Evolutionary conservation across 306 rosid species (phyloP), one percentile per base, ranked within the genome.

Genomic region (Begonia masoniana): DNA sequence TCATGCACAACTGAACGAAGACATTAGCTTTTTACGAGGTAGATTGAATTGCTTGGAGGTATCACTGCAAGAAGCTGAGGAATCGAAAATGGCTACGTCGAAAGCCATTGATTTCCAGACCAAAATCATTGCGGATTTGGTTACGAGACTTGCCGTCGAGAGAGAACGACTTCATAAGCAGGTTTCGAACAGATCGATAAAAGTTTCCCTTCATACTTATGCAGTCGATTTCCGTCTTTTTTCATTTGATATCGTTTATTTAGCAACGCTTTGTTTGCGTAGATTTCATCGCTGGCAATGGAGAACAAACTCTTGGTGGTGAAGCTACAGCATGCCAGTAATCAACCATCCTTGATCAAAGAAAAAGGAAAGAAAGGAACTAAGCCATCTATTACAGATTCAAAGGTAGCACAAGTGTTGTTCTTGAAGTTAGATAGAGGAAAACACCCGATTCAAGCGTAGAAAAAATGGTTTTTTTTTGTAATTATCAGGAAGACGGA

Each of bases 101-200:
- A 79, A 75, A 74, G 84, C 78, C 65, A 77, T 92, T 55, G 74
- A 69, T 61, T 56, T 62, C 68, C 76, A 26, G 62, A 70, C 76
- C 16, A 75, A 70, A 59, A 63, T 77, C 55, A 76, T 92, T 55
- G 78, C 80, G 58, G 70, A 69, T 65, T 70, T 86, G 79, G 68
- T 77, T 42, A 62, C 77, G 68, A 88, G 81, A 62, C 69, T 92
- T 61, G 84, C 96, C 66, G 67, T 79, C 60, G 99, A 92, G 76
- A 84, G 99, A 76, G 94, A 83, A 56, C 96, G 88, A 24, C 95
- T 92, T 61, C 79, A 72, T 64, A 79, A 86, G 71, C 80, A 81
- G 99, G 99, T 92, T 70, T 65, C 48, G 4, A 54, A 45, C 64
- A 47, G 10, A 45, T 45, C n/a, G 13, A 11, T 45, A 3, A 12